Evolutionary conservation across 1,284 basidiomycete genomes (phyloP), one percentile per base, ranked within the genome.

Genomic region (Amylostereum areolatum): DNA sequence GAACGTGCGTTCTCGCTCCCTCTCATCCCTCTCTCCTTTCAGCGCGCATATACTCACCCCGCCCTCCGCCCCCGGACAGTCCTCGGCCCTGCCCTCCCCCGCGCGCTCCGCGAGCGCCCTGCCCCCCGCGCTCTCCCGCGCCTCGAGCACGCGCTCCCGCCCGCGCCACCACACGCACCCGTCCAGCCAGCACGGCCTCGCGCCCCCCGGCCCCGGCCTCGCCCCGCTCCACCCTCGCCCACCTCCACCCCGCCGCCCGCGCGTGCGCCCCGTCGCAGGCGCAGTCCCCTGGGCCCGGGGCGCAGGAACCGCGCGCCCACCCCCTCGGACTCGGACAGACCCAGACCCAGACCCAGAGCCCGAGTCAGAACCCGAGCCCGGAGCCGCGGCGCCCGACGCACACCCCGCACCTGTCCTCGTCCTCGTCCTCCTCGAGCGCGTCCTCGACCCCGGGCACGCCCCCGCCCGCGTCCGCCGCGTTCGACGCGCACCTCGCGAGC

Each of bases 401-500:
- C n/a, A n/a, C n/a, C n/a, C n/a, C n/a, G n/a, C n/a, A n/a, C n/a
- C n/a, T n/a, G n/a, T n/a, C n/a, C n/a, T n/a, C 18, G 25, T 5
- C 5, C 9, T 43, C 41, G 41, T 27, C 27, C 25, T 24, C 27
- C 28, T 43, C 41, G 8, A 36, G 18, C 27, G 35, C 12, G 24
- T 31, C 37, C 2, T 59, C 60, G 31, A 35, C 41, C 24, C 66
- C 66, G 24, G 57, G 62, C 28, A 63, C 63, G 57, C 46, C 53
- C 24, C 48, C 49, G 5, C 43, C 50, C 40, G 48, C 65, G 42
- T 55, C 64, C 32, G 60, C 63, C 29, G 58, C 59, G 50, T 87
- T 87, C 70, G 81, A 87, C 58, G 81, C 75, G 6, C 73, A 77
- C 30, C 74, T 72, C 9, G 84, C 85, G 2, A 75, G 74, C 24